Conservation (phyloP, 768 basidiomycete species). For the Tylopilus balloui region DNA sequence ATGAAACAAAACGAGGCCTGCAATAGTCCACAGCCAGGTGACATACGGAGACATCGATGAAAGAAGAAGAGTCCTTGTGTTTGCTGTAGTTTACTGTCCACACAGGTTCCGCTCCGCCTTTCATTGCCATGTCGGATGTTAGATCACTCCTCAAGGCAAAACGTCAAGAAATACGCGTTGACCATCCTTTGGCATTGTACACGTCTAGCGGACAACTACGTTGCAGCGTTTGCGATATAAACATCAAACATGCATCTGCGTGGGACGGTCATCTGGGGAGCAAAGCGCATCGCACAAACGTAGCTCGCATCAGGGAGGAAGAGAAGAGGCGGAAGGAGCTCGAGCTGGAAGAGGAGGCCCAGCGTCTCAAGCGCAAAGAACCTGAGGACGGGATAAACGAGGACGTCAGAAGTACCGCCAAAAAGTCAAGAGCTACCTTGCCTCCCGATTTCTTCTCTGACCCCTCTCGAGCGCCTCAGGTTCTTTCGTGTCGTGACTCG, state of each 20-base stretch:
- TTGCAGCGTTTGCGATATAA: conserved; percentile 58
- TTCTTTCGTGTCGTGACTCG: conserved; percentile 33
- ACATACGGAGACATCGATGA: too few species aligned
- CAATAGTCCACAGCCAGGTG: too few species aligned
- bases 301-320: conserved; percentile 54
- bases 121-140: conserved; percentile 63
- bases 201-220: conserved; percentile 60
- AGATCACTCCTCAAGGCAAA: conserved; percentile 82
- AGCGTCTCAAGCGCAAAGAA: conserved; percentile 33
- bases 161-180: conserved; percentile 66
- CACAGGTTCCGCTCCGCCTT: background rate
- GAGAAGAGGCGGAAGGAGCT: conserved; percentile 40
- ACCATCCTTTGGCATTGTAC: conserved; percentile 73
- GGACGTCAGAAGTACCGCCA: conserved; percentile 23
- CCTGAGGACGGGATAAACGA: conserved; percentile 24
- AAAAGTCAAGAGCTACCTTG: conserved; percentile 37
- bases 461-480: conserved; percentile 49
- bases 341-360: conserved; percentile 34
- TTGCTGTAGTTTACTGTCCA: too few species aligned
- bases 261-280: conserved; percentile 86
- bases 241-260: conserved; percentile 73
- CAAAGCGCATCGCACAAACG: conserved; percentile 70
- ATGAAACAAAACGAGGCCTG: too few species aligned
- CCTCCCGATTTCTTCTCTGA: conserved; percentile 83
- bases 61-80: too few species aligned